Conservation (phyloP, 2,329 filamentous ascomycete species). For the Huntiella omanensis region DNA sequence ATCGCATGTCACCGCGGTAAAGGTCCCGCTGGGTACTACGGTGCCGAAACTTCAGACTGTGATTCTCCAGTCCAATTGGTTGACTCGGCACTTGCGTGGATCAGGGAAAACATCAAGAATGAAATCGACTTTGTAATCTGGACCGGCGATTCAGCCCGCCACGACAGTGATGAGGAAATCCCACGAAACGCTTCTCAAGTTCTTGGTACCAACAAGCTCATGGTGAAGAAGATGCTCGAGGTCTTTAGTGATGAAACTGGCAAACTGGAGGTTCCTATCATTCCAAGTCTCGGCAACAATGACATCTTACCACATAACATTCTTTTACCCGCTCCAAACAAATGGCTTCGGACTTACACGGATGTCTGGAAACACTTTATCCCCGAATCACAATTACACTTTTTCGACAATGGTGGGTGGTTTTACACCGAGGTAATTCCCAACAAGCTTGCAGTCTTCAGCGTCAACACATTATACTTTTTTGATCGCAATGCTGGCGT, state of each 20-base stretch:
- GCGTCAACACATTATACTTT: constrained; percentile 91
- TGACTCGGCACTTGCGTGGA: constrained; percentile 82
- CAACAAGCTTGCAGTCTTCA: constrained; percentile 68
- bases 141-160: constrained; percentile 79
- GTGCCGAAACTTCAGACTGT: constrained; percentile 73
- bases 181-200: constrained; percentile 63
- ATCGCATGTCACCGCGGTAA: constrained; percentile 61
- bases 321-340: constrained; percentile 66
- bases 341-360: constrained; percentile 60
- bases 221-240: constrained; percentile 59
- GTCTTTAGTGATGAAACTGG: constrained; percentile 46
- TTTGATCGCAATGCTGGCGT: constrained; percentile 87
- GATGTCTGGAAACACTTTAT: constrained; percentile 75
- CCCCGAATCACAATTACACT: constrained; percentile 77
- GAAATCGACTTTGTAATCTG: constrained; percentile 77
- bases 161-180: constrained; percentile 68
- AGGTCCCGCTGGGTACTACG: constrained; percentile 63
- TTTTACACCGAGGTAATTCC: constrained; percentile 88
- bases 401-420: constrained; percentile 85
- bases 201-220: constrained; percentile 53
- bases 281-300: constrained; percentile 91
- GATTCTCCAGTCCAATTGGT: constrained; percentile 66
- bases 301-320: constrained; percentile 97
- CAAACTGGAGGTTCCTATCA: constrained; percentile 50
- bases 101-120: constrained; percentile 57